phyloP scores from a whole-genome alignment of 1,139 yeast species.

The Blastobotrys serpentis region DNA sequence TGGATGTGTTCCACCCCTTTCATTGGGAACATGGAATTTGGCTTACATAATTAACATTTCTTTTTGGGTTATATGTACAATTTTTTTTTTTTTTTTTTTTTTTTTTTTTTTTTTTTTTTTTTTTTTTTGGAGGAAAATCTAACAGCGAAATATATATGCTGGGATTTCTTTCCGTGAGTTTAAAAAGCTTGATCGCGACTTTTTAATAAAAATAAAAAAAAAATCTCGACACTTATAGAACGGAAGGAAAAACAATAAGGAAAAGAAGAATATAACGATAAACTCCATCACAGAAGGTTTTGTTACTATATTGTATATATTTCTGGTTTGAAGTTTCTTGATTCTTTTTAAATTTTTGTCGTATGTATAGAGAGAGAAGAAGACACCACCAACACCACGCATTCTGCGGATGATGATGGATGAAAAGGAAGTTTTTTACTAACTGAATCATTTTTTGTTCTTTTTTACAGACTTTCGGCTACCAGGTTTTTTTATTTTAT shows the following conservation, averaged over 20 bases:
- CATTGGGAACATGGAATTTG: constrained; percentile 1
- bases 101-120: no score
- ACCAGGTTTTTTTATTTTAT: no score
- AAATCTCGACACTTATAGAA: not conserved
- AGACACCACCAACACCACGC: no score
- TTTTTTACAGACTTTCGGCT: no score
- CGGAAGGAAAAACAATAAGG: not conserved
- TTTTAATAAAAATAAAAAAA: constrained; percentile 7
- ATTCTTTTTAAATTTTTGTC: not conserved
- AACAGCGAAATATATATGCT: constrained; percentile 1
- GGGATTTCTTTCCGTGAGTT: not conserved
- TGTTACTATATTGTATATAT: no score
- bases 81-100: constrained; percentile 4
- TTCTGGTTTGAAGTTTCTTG: not conserved
- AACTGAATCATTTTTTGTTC: no score
- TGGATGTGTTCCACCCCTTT: not conserved
- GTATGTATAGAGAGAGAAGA: no score
- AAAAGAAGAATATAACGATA: not conserved
- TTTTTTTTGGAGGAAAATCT: no score
- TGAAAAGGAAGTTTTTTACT: no score
- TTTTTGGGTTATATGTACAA: constrained; percentile 1
- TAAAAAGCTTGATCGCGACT: constrained; percentile 4
- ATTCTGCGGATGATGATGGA: no score
- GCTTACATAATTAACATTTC: constrained; percentile 8
- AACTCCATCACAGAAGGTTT: not conserved